These are phyloP conservation scores for Suillus occidentalis DNA, from an alignment of 768 basidiomycete species.

Conservation along the genomic window DNA sequence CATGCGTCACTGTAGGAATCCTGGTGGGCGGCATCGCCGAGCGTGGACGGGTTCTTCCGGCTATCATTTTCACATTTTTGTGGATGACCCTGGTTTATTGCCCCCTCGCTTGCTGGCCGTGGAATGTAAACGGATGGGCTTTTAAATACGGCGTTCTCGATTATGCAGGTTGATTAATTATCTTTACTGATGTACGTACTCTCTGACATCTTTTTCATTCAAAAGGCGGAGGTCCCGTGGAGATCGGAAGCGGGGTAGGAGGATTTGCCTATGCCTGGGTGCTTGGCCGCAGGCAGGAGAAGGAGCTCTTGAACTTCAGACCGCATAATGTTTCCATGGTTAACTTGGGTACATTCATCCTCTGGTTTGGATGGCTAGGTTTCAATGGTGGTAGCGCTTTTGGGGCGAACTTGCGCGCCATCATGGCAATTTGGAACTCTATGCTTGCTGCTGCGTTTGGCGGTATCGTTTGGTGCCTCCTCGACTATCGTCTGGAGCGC, in stretches of 20 bases:
- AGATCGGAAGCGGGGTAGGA: constrained; percentile 82
- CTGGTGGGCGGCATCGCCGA: constrained; percentile 83
- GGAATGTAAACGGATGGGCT: constrained; percentile 82
- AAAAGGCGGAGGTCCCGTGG: constrained; percentile 81
- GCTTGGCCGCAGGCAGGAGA: constrained; percentile 76
- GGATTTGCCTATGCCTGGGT: constrained; percentile 87
- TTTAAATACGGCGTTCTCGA: constrained; percentile 84
- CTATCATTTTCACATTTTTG: constrained; percentile 76
- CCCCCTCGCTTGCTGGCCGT: constrained; percentile 84
- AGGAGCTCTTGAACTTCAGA: constrained; percentile 74
- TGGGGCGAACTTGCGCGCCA: constrained; percentile 83
- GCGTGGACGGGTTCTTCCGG: constrained; percentile 79
- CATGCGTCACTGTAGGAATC: constrained; percentile 76
- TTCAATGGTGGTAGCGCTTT: constrained; percentile 92
- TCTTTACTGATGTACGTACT: constrained; percentile 9
- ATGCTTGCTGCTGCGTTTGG: constrained; percentile 84
- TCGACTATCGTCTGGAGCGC: constrained; percentile 77
- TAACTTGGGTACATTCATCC: constrained; percentile 78
- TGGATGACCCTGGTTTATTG: constrained; percentile 91
- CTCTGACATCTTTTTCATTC: background rate
- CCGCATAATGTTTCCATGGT: constrained; percentile 88
- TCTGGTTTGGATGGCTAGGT: constrained; percentile 89
- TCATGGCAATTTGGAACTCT: constrained; percentile 85
- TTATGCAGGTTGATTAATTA: constrained; percentile 62
- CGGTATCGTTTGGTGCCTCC: constrained; percentile 79